Percentiles rank a stretch among this genome's conserved stretches.
These are phyloP conservation scores for Akanthomyces uredinophilus DNA, from an alignment of 2,329 filamentous ascomycete genomes.

Conservation along the genomic window DNA sequence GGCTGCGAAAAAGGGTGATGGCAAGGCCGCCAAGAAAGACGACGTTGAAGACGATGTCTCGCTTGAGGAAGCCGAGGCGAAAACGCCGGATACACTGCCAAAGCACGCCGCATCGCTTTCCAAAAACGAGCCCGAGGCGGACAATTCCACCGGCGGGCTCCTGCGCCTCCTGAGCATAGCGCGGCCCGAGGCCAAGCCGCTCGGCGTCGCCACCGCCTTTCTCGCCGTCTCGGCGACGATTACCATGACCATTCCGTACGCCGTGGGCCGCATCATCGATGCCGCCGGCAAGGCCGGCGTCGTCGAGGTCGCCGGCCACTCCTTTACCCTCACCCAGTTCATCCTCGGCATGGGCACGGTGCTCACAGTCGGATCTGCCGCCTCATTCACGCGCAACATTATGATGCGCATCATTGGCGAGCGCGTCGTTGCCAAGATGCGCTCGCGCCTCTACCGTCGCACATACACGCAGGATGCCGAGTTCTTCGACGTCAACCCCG, in stretches of 20 bases:
- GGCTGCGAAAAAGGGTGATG: constrained; percentile 13
- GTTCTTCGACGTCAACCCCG: constrained; percentile 97
- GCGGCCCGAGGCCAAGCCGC: constrained; percentile 72
- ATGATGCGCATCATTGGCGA: constrained; percentile 92
- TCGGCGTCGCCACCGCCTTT: constrained; percentile 74
- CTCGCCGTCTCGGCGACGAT: constrained; percentile 88
- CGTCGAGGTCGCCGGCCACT: constrained; percentile 69
- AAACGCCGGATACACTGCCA: constrained; percentile 63
- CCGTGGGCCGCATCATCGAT: constrained; percentile 92
- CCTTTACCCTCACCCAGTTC: constrained; percentile 79
- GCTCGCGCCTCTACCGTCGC: constrained; percentile 85
- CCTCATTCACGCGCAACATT: constrained; percentile 92
- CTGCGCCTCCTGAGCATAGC: constrained; percentile 87
- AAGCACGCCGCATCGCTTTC: constrained; percentile 83
- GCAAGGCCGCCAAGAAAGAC: constrained; percentile 53
- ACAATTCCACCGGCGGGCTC: constrained; percentile 63
- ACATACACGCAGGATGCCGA: constrained; percentile 96
- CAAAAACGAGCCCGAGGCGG: constrained; percentile 64
- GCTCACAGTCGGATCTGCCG: constrained; percentile 75
- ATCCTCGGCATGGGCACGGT: constrained; percentile 74
- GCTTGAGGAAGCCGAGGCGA: neutral
- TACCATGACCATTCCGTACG: constrained; percentile 95
- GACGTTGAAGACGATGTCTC: constrained; percentile 69
- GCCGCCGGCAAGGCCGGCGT: constrained; percentile 70
- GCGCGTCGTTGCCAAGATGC: constrained; percentile 82